A percentile compares a stretch with the other conserved stretches of the same genome.
Evolutionary conservation across 805 yeast species (phyloP).

Genomic region (Lipomyces anomalus): DNA sequence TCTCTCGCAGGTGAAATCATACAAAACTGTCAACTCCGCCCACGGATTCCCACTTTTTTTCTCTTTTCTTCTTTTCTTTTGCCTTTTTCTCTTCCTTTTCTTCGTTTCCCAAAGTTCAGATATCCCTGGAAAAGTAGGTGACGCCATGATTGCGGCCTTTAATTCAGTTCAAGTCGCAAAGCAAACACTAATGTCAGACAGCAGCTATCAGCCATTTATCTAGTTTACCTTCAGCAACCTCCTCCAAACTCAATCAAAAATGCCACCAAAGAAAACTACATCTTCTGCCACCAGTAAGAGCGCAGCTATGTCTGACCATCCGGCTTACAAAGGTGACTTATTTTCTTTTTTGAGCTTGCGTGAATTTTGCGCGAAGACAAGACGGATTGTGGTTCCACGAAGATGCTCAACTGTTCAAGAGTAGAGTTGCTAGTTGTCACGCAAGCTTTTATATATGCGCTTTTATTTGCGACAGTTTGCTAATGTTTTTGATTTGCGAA

Average conservation of each 20-base stretch:
- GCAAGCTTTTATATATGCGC: conserved; percentile 1
- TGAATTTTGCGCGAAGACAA: not conserved
- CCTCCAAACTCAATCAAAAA: conserved; percentile 5
- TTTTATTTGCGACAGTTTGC: not conserved
- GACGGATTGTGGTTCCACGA: not conserved
- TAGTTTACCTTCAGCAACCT: not conserved
- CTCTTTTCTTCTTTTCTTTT: not conserved
- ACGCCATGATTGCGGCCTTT: not conserved
- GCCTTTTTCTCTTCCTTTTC: not conserved
- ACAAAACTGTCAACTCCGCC: too few species aligned
- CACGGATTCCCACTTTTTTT: not conserved
- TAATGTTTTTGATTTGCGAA: not conserved
- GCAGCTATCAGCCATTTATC: not conserved
- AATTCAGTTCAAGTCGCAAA: not conserved
- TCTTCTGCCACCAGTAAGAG: conserved; percentile 26
- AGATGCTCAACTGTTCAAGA: not conserved
- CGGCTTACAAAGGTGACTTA: conserved; percentile 37
- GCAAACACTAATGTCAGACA: too few species aligned
- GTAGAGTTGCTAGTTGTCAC: conserved; percentile 1
- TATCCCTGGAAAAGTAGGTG: not conserved
- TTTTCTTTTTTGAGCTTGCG: not conserved
- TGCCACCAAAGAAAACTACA: conserved; percentile 26
- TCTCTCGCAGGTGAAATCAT: too few species aligned
- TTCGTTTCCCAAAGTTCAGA: not conserved
- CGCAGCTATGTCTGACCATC: conserved; percentile 29